These are phyloP conservation scores for Zygosaccharomyces lentus DNA, from an alignment of 805 yeast genomes.

Conservation along the genomic window DNA sequence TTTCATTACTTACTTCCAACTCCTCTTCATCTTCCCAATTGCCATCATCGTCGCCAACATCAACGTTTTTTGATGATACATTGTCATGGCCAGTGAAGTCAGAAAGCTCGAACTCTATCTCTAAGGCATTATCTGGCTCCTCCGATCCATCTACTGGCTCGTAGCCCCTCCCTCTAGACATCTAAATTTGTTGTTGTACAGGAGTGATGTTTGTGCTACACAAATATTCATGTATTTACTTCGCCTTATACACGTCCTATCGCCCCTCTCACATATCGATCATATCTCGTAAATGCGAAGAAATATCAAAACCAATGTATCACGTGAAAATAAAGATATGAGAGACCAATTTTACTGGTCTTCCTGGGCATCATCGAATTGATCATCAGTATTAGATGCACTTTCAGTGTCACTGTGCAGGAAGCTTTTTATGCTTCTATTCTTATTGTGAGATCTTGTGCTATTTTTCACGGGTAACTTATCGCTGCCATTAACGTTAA, in stretches of 20 bases:
- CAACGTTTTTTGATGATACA: conserved; percentile 1
- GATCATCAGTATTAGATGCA: conserved; percentile 13
- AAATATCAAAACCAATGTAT: neutral
- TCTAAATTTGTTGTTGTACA: neutral
- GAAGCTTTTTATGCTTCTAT: conserved; percentile 1
- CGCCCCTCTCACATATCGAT: neutral
- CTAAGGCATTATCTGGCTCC: neutral
- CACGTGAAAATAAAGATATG: neutral
- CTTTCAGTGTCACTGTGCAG: conserved; percentile 5
- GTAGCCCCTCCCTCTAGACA: neutral
- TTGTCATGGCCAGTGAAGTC: conserved; percentile 5
- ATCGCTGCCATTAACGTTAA: neutral
- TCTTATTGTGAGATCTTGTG: neutral
- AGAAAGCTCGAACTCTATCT: conserved; percentile 12
- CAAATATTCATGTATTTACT: neutral
- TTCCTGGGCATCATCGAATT: conserved; percentile 22
- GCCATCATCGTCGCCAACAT: neutral
- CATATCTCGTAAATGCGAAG: neutral
- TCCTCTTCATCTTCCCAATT: neutral
- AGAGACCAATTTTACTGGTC: conserved; percentile 3
- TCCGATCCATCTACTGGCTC: neutral
- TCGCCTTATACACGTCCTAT: neutral
- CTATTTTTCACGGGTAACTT: neutral
- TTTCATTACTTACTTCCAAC: neutral
- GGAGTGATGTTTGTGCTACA: neutral